Conservation (phyloP, 2,329 filamentous ascomycete species). For the Pseudogymnoascus sp. region DNA sequence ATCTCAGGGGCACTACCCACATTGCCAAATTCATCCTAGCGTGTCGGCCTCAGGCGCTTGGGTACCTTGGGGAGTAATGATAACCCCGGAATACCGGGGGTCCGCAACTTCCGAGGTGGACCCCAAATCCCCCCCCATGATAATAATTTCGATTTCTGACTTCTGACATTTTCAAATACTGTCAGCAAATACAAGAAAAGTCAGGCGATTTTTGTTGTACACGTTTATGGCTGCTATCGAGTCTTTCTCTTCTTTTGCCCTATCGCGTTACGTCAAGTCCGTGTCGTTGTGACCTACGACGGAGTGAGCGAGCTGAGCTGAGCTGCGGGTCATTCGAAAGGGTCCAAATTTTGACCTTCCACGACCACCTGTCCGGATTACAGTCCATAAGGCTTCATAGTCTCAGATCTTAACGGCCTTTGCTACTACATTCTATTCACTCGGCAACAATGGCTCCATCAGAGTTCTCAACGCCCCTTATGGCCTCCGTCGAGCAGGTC, state of each 20-base stretch:
- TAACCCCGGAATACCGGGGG: background rate
- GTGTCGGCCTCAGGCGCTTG: background rate
- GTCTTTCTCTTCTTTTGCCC: background rate
- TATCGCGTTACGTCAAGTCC: background rate
- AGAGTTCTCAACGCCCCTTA: background rate
- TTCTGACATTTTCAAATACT: background rate
- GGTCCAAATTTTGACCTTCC: background rate
- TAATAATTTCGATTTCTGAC: background rate
- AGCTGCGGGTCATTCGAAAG: background rate
- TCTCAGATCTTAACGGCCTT: background rate
- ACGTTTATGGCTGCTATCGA: background rate
- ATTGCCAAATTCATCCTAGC: background rate
- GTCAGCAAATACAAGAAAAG: background rate
- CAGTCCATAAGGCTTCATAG: background rate
- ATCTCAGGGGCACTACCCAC: background rate
- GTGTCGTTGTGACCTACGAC: background rate
- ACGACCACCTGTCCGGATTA: background rate
- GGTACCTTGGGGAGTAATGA: constrained; percentile 5
- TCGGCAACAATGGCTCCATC: background rate
- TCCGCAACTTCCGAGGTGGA: background rate
- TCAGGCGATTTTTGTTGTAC: background rate
- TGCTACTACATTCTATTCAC: background rate
- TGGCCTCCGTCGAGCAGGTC: background rate
- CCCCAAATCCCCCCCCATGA: background rate
- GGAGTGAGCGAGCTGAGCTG: background rate